Conservation (phyloP, 179 eudicot genomes). For the Heliamphora pulchella region DNA sequence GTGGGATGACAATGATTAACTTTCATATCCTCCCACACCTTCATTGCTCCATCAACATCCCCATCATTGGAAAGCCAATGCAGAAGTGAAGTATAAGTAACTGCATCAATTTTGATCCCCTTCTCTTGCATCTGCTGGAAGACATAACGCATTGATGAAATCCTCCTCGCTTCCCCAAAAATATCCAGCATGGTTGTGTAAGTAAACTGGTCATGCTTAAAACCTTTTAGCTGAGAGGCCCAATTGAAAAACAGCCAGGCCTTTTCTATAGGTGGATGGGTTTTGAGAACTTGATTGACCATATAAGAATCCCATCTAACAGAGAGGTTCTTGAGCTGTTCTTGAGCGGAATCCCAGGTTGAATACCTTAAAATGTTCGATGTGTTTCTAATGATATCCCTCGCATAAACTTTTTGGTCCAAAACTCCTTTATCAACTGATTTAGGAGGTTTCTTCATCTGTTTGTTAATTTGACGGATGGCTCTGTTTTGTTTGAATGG, state of each 20-base stretch:
- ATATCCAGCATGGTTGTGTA: constrained; percentile 85
- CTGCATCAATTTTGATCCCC: constrained; percentile 51
- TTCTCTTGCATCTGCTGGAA: constrained; percentile 73
- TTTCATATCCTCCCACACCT: constrained; percentile 72
- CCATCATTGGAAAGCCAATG: constrained; percentile 82
- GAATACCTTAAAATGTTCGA: constrained; percentile 57
- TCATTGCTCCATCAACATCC: constrained; percentile 59
- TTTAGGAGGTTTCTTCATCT: constrained; percentile 22
- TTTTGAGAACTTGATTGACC: constrained; percentile 68
- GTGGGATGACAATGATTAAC: constrained; percentile 50
- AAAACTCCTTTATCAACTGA: constrained; percentile 26
- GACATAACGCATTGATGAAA: constrained; percentile 61
- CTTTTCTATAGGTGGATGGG: constrained; percentile 86
- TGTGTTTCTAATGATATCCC: constrained; percentile 38
- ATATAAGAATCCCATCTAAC: constrained; percentile 80
- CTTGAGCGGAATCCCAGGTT: constrained; percentile 66
- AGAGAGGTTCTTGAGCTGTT: constrained; percentile 33
- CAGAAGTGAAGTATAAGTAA: constrained; percentile 64
- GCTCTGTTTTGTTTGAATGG: constrained; percentile 19
- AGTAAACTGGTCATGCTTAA: constrained; percentile 76
- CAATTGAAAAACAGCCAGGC: constrained; percentile 86
- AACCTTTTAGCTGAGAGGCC: constrained; percentile 47
- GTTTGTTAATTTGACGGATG: constrained; percentile 18
- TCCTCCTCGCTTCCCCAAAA: constrained; percentile 82
- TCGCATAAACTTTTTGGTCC: constrained; percentile 41